These are phyloP conservation scores for Penicillium nordicum DNA, from an alignment of 2,329 filamentous ascomycete genomes.

Conservation along the genomic window DNA sequence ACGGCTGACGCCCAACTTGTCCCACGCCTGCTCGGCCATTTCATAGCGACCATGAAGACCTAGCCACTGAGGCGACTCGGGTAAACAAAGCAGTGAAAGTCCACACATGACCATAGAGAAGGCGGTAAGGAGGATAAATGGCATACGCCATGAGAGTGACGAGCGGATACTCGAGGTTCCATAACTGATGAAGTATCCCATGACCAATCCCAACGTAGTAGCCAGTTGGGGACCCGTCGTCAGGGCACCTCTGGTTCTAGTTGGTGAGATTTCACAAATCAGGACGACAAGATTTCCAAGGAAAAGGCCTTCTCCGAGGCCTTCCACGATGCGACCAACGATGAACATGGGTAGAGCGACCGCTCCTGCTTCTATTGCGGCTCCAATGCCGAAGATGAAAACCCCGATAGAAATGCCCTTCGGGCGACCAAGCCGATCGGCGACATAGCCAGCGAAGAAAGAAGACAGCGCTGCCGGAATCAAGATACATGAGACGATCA, in stretches of 20 bases:
- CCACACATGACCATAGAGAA: constrained; percentile 42
- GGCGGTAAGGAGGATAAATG: constrained; percentile 50
- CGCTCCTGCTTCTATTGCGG: constrained; percentile 51
- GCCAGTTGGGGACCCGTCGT: constrained; percentile 54
- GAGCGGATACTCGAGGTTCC: constrained; percentile 48
- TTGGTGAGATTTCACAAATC: constrained; percentile 60
- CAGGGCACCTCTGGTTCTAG: constrained; percentile 49
- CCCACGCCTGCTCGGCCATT: constrained; percentile 47
- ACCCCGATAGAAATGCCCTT: constrained; percentile 50
- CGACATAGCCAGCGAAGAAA: constrained; percentile 56
- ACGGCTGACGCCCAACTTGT: constrained; percentile 44
- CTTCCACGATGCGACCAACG: constrained; percentile 54
- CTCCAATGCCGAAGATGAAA: constrained; percentile 54
- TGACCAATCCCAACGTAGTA: constrained; percentile 49
- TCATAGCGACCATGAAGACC: constrained; percentile 46
- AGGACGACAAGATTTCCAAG: constrained; percentile 57
- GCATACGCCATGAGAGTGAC: constrained; percentile 55
- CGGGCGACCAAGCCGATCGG: constrained; percentile 51
- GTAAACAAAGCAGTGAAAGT: constrained; percentile 43
- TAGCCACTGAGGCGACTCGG: constrained; percentile 59
- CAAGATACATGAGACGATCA: constrained; percentile 59
- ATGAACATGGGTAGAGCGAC: constrained; percentile 52
- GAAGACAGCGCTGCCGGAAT: constrained; percentile 57
- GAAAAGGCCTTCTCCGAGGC: constrained; percentile 58
- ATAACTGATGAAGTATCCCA: constrained; percentile 61